These are phyloP conservation scores for Solanum verrucosum DNA, from an alignment of 257 asterid species.

Conservation along the genomic window DNA sequence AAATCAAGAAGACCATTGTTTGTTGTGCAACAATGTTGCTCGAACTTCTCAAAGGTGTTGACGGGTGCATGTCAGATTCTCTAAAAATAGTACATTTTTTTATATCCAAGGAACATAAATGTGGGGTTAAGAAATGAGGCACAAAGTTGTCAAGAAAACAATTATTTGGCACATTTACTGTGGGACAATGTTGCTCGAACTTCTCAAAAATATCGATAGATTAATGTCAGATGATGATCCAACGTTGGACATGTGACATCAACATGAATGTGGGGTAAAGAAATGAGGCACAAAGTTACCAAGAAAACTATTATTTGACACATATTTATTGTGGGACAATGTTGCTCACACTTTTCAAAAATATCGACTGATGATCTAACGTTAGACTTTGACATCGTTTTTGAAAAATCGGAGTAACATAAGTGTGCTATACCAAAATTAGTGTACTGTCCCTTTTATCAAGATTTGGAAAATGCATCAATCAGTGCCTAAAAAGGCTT, in stretches of 20 bases:
- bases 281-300: no score
- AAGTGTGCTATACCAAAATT: not conserved
- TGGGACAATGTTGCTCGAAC: not conserved
- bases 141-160: not conserved
- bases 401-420: not conserved
- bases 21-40: not conserved
- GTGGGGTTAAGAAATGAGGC: not conserved
- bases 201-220: fast-evolving
- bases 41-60: not conserved
- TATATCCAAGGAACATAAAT: not conserved
- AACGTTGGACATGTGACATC: no score
- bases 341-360: not conserved
- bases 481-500: conserved; percentile 6
- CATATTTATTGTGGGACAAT: not conserved
- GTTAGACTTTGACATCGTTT: not conserved
- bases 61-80: not conserved
- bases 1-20: not conserved
- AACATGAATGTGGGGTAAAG: no score
- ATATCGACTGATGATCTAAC: fast-evolving
- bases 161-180: no score
- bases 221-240: not conserved
- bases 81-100: not conserved
- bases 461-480: not conserved
- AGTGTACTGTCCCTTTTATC: not conserved
- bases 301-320: not conserved